Conservation (phyloP, 495 filamentous ascomycete species). For the Endocarpon pusillum region DNA sequence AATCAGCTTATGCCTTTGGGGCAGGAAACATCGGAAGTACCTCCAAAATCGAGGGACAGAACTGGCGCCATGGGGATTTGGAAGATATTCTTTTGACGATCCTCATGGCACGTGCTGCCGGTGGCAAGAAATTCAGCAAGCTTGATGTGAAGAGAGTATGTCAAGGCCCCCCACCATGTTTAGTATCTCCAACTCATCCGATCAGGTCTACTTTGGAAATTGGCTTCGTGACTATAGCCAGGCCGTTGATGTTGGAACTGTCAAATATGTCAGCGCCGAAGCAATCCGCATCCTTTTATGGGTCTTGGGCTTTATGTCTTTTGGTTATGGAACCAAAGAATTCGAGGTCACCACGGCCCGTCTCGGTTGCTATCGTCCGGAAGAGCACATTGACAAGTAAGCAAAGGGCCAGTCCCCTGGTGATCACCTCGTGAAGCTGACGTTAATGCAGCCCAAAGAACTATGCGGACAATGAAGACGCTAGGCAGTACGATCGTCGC, state of each 20-base stretch:
- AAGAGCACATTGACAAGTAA: constrained; percentile 89
- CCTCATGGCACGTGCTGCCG: constrained; percentile 54
- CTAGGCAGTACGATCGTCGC: constrained; percentile 58
- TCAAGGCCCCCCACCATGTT: constrained; percentile 14
- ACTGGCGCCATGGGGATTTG: constrained; percentile 85
- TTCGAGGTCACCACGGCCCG: constrained; percentile 83
- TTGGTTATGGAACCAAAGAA: constrained; percentile 69
- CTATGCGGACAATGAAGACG: constrained; percentile 75
- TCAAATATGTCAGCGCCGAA: constrained; percentile 75
- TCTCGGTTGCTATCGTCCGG: constrained; percentile 74
- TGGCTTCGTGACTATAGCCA: constrained; percentile 69
- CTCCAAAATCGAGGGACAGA: constrained; percentile 62
- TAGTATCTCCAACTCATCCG: not conserved
- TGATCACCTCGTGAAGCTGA: too few relatives aligned
- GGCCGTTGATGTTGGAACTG: constrained; percentile 61
- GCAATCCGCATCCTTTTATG: constrained; percentile 69
- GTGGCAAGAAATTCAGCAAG: constrained; percentile 75
- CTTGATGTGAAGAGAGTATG: constrained; percentile 63
- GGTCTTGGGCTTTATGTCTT: constrained; percentile 44
- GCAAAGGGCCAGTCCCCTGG: too few relatives aligned
- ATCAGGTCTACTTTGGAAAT: constrained; percentile 56
- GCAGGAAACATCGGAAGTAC: constrained; percentile 72
- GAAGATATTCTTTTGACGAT: constrained; percentile 72
- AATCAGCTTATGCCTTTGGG: constrained; percentile 62
- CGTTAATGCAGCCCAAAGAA: too few relatives aligned